Evolutionary conservation across 495 filamentous ascomycete species (phyloP), one percentile per base, ranked within the genome.

Genomic region (Stereocaulon alpinum): DNA sequence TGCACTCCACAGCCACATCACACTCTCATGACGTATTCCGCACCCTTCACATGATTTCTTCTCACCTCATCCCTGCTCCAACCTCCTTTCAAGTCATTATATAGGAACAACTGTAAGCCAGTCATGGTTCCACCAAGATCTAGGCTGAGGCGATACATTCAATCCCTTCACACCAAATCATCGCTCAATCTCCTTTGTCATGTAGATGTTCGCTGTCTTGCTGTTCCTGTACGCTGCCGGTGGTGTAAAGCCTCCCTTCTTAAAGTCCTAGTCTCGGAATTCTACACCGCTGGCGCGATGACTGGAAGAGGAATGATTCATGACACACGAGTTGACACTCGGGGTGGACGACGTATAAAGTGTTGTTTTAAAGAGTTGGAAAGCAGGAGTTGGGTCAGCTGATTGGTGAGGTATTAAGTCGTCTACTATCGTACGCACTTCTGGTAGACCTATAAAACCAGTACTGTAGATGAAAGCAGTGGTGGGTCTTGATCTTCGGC

Each of bases 381-480:
- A 80, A 61, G 76, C 74, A 27, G 64, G 67, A 4, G 80, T 66
- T 62, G 80, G 72, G 67, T 80, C 80, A 7, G 73, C 74, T 14
- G 64, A 68, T 52, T 81, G 74, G 55, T 81, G 75, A n/a, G 69
- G 54, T 61, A 82, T 79, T 56, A 76, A 63, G 22, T 73, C 75
- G 49, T 78, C 70, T 15, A 68, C 66, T 14, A 75, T 79, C 30
- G 58, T 55, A 4, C 70, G 63, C 18, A 60, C 55, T 37, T 74
- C 66, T 20, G 75, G 74, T 6, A 68, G 63, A 6, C 68, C 74
- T 73, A 81, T 78, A 40, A 81, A 63, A 17, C 69, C 78, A 3
- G 78, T 78, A 60, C 73, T 80, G 57, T 73, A 71, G 56, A 81
- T 67, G 14, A 80, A 50, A 24, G 60, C 80, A 64, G 61, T 77